Conservation (phyloP, 2,329 filamentous ascomycete genomes). For the Bipolaris bicolor region DNA sequence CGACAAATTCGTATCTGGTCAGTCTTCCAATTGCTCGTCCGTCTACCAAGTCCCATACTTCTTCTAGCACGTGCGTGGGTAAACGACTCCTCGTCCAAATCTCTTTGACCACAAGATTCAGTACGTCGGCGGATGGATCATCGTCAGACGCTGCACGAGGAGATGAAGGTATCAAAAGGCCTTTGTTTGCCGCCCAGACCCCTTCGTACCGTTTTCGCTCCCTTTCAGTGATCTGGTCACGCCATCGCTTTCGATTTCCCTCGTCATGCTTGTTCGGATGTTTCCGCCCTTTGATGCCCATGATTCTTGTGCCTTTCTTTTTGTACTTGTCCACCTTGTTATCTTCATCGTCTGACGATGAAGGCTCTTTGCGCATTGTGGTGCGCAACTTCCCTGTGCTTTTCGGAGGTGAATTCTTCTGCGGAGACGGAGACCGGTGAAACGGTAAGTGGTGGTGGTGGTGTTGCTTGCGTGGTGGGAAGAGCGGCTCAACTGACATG, state of each 20-base stretch:
- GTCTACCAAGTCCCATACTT: constrained; percentile 80
- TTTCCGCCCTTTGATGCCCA: constrained; percentile 51
- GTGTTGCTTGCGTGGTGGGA: constrained; percentile 50
- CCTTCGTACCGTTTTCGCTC: constrained; percentile 84
- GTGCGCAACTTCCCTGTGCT: constrained; percentile 64
- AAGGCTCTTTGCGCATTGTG: constrained; percentile 65
- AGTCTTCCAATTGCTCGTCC: constrained; percentile 62
- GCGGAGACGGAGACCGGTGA: constrained; percentile 48
- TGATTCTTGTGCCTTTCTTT: constrained; percentile 63
- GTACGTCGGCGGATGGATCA: constrained; percentile 60
- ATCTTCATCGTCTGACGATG: constrained; percentile 57
- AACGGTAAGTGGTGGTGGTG: constrained; percentile 46
- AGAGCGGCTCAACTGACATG: constrained; percentile 45
- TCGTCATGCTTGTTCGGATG: constrained; percentile 78
- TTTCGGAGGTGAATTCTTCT: constrained; percentile 43
- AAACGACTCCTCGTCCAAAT: constrained; percentile 77
- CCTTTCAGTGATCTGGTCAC: constrained; percentile 72
- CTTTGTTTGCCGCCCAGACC: constrained; percentile 82
- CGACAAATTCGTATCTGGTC: constrained; percentile 74
- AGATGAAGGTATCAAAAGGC: constrained; percentile 50
- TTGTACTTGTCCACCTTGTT: constrained; percentile 59
- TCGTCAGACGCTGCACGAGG: constrained; percentile 16
- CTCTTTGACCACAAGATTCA: constrained; percentile 72
- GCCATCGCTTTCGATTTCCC: constrained; percentile 76
- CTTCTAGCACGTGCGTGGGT: constrained; percentile 69